Base-by-base conservation (phyloP, 2,329 filamentous ascomycete species). In the Xylaria digitata region DNA sequence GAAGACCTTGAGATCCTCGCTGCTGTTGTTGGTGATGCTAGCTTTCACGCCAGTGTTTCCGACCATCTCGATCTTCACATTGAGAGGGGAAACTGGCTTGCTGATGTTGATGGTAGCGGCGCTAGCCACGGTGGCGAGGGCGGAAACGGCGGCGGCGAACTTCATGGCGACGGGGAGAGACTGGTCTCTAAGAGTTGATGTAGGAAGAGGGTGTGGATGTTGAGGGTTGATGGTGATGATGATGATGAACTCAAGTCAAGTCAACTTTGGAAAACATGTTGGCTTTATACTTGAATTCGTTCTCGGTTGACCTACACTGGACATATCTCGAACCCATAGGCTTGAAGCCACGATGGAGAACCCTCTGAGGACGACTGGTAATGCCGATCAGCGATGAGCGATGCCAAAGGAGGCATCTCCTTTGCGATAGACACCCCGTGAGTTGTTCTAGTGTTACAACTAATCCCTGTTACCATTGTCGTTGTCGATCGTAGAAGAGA, bases 21-120 rank as follows among this genome's bases (percentile, higher is more conserved):
- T 77, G 42, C 84, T 85, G 43, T 78, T 85, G 79, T 87, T 87
- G 70, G 83, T 86, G 63, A 87, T 78, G 48, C 78, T 77, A 19
- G 84, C 83, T 76, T 85, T 86, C 68, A 87, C 80, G 63, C 80
- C 80, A 17, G 83, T 82, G 77, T 87, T 86, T 61, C 82, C 83
- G 21, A 80, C 74, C 72, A 82, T 78, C 74, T 83, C 77, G 55
- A 86, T 80, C 73, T 82, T 77, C 64, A 84, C 81, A 17, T 81
- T 77, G 55, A 84, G 75, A 53, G 81, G 79, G 21, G 79, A 74
- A 72, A 78, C 73, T 69, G 81, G 73, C 77, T 80, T 77, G 40
- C 76, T 63, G 30, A 65, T 32, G 34, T 40, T 43, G 6, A 67
- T 49, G 40, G 79, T 76, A 23, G 75, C 72, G 61, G 79, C 79